Base-by-base conservation (phyloP, 2,329 filamentous ascomycete genomes). In the Ophiostoma montium region DNA sequence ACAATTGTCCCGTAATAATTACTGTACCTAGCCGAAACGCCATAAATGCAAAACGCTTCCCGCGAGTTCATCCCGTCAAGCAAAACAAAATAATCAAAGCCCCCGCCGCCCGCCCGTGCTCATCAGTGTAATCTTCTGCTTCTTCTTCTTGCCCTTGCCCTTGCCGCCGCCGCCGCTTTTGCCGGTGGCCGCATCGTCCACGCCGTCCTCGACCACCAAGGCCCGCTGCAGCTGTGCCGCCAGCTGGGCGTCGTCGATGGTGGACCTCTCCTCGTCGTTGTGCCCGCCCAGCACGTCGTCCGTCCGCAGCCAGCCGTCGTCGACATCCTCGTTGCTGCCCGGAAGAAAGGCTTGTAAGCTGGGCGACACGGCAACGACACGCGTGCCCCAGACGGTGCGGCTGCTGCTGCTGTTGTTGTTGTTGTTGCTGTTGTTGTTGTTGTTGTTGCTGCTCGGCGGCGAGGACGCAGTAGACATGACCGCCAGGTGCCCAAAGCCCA, bases 311-410 rank as follows among this genome's bases (percentile, higher is more conserved):
- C 46, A 44, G 21, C 36, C 46, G 30, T 48, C 89, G 16, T 49
- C 51, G 61, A 94, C 87, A 50, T 86, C 77, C 2, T 46, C 47
- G 33, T 46, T 49, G 33, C 48, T 52, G n/a, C n/a, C 52, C 62
- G 57, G 11, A 65, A 53, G 3, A 71, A 61, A 27, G n/a, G 64
- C 64, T 19, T 46, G 48, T 27, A 78, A 58, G 11, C 75, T 72
- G 2, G 80, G 78, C 3, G 78, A 80, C 1, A 67, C 67, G 0
- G 78, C 68, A 3, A 94, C 67, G 0, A 75, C 78, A 3, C 76
- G 72, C 1, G 90, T 96, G n/a, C 90, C 90, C 90, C 90, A 96
- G 0, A 96, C 86, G 0, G 90, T 96, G 53, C 80, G 80, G 0
- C 36, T 42, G 31, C 35, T 42, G 6, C 16, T 9, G 36, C 5